These are phyloP conservation scores for Pseudocercospora pini-densiflorae DNA, from an alignment of 2,329 filamentous ascomycete genomes.

Conservation along the genomic window DNA sequence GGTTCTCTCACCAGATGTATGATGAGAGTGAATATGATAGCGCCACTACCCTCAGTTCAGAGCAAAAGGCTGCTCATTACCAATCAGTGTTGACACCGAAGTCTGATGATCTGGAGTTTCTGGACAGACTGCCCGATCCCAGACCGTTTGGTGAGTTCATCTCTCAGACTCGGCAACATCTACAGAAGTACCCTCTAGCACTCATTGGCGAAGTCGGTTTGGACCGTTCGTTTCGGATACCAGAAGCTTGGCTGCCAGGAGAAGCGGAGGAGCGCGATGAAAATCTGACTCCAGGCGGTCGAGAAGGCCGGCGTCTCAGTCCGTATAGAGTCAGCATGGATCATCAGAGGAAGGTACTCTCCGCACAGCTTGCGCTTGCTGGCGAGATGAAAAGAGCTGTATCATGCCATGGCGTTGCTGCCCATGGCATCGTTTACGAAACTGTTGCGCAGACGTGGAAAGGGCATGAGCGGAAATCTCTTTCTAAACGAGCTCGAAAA, in stretches of 20 bases:
- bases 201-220: conserved; percentile 79
- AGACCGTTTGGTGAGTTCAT: conserved; percentile 64
- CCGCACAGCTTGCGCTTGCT: conserved; percentile 72
- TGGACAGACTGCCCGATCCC: conserved; percentile 63
- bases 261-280: conserved; percentile 49
- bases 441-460: conserved; percentile 69
- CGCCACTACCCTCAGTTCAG: conserved; percentile 43
- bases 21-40: conserved; percentile 55
- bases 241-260: conserved; percentile 59
- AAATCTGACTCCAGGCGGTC: conserved; percentile 67
- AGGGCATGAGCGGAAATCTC: conserved; percentile 67
- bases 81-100: conserved; percentile 64
- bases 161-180: conserved; percentile 57
- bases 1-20: conserved; percentile 80
- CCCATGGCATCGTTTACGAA: conserved; percentile 72
- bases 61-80: conserved; percentile 64
- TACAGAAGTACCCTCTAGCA: conserved; percentile 64
- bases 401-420: conserved; percentile 75
- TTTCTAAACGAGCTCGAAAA: conserved; percentile 62
- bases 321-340: conserved; percentile 69
- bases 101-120: conserved; percentile 56
- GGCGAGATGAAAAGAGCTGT: conserved; percentile 68
- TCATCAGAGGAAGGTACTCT: conserved; percentile 71
- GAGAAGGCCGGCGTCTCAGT: conserved; percentile 70
- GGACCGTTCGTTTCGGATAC: conserved; percentile 77